These are phyloP conservation scores for Pythium monospermum DNA, from an alignment of 352 stramenopile species.

Conservation along the genomic window DNA sequence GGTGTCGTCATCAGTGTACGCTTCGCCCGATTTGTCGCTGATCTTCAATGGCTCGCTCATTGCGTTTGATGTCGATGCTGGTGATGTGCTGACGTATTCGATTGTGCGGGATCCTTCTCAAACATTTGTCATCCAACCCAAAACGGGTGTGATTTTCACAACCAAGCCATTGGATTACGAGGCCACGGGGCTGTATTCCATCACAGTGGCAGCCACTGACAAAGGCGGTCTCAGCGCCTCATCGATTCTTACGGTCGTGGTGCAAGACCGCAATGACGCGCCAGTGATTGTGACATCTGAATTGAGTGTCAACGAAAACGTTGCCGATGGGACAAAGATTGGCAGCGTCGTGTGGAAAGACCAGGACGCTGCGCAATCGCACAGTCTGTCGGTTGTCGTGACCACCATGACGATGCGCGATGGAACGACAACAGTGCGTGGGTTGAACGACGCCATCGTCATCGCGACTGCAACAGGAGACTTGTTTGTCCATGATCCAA, in stretches of 20 bases:
- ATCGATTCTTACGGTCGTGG: conserved; percentile 10
- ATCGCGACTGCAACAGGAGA: conserved; percentile 3
- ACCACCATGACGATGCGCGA: conserved; percentile 11
- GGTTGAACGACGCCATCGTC: conserved; percentile 11
- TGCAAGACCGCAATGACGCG: conserved; percentile 25
- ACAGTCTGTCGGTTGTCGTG: conserved; percentile 3
- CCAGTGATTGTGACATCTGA: conserved; percentile 7
- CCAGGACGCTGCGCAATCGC: conserved; percentile 17
- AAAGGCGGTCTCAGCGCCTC: neutral
- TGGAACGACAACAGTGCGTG: conserved; percentile 1
- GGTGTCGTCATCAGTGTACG: conserved; percentile 1
- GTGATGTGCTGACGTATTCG: conserved; percentile 12
- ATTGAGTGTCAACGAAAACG: conserved; percentile 17
- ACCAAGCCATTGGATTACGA: conserved; percentile 19
- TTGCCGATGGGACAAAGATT: conserved; percentile 1
- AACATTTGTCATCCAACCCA: conserved; percentile 12
- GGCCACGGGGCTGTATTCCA: conserved; percentile 5
- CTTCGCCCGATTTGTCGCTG: neutral
- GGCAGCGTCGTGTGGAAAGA: conserved; percentile 14
- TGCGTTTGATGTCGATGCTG: conserved; percentile 14
- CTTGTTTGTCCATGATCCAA: conserved; percentile 7
- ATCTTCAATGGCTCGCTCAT: conserved; percentile 17
- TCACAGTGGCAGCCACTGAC: conserved; percentile 17
- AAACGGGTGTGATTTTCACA: conserved; percentile 15
- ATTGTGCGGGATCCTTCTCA: conserved; percentile 8